These are phyloP conservation scores for Trametes hirsuta DNA, from an alignment of 1,284 basidiomycete genomes.

Conservation along the genomic window DNA sequence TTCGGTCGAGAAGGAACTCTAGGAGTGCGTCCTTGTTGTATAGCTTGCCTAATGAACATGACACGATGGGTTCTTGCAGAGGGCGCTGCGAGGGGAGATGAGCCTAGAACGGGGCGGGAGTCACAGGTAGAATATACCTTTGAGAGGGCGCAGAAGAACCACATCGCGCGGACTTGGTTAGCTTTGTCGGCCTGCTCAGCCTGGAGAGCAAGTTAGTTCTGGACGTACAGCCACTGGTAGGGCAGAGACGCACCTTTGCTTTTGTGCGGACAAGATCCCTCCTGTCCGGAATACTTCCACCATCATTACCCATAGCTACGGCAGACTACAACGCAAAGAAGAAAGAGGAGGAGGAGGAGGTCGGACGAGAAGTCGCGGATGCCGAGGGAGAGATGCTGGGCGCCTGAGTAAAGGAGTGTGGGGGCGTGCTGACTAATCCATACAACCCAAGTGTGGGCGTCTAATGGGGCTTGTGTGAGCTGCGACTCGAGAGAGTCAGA, in stretches of 20 bases:
- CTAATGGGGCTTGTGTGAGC: not conserved
- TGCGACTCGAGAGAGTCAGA: not conserved
- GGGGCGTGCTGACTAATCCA: constrained; percentile 17
- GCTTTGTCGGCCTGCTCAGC: constrained; percentile 86
- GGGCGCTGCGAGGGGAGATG: constrained; percentile 56
- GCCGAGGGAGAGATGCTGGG: not conserved
- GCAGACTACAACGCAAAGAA: not conserved
- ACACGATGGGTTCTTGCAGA: constrained; percentile 85
- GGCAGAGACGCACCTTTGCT: constrained; percentile 53
- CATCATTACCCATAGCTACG: constrained; percentile 77
- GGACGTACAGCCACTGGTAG: not conserved
- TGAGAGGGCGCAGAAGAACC: constrained; percentile 91
- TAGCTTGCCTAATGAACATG: constrained; percentile 87
- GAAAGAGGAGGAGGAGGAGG: constrained; percentile 9
- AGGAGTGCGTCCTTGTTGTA: constrained; percentile 94
- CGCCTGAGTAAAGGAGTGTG: not conserved
- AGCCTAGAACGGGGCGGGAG: not conserved
- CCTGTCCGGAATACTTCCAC: constrained; percentile 84
- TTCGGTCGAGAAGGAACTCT: constrained; percentile 82
- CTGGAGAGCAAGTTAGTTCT: constrained; percentile 33
- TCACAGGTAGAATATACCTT: constrained; percentile 59
- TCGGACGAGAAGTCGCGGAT: constrained; percentile 13
- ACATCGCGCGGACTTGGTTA: constrained; percentile 83
- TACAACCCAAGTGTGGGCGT: constrained; percentile 1
- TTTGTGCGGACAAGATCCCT: constrained; percentile 77